Base-by-base conservation (phyloP, 305 asterid species). In the Euphrasia arctica region DNA sequence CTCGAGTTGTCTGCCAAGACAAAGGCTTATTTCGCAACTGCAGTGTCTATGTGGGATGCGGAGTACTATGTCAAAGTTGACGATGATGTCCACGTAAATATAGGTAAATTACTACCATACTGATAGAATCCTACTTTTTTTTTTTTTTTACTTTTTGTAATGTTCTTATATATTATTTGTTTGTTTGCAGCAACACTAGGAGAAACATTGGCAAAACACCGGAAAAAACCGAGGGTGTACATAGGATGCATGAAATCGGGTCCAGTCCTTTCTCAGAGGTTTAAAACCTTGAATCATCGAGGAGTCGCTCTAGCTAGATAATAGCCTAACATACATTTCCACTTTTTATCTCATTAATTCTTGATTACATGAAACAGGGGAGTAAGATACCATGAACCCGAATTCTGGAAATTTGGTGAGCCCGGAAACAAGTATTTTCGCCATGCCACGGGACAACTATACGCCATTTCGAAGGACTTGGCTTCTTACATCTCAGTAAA, bases 181-280 rank as follows among this genome's bases (percentile, higher is more conserved):
- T 4, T 3, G 4, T 31, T 69, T 73, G 84, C 88, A 91, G 98
- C 88, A 68, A 89, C 93, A 49, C 87, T 91, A 0, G 96, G 85
- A 9, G 90, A 80, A 75, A 89, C 94, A 7, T 74, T 91, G 70
- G 87, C 82, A 12, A 81, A 87, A 63, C 88, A 91, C 48, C 69
- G 90, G 9, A 82, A 80, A 70, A 88, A 85, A 75, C 88, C 83
- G 42, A 77, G 91, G 68, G 85, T 86, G 45, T 91, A 91, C 66
- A 74, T 85, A 54, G 95, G 98, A 51, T 91, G 98, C 61, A 91
- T 91, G 98, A 91, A 91, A 78, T 91, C 98, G 1, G 96, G 98
- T 34, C 98, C 96, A 1, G 98, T 91, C 64, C 83, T 91, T 18
- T 82, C 98, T 70, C 96, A 87, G 70, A 89, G 88, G 98, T 91